Evolutionary conservation across 1,284 basidiomycete genomes (phyloP), one percentile per base, ranked within the genome.

Genomic region (Melampsora americana): DNA sequence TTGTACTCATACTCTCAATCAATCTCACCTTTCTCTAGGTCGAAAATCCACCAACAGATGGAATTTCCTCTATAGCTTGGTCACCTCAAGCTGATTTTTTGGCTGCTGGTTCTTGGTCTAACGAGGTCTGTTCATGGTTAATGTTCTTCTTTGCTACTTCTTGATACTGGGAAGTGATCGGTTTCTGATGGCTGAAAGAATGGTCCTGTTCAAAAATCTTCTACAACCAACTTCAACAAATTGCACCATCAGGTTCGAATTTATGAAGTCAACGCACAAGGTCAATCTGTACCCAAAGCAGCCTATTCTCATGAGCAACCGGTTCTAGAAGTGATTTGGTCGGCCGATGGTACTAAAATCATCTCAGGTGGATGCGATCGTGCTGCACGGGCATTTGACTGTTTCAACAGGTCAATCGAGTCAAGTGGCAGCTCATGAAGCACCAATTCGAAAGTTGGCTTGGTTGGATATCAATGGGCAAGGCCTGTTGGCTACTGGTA

Each of bases 221-320:
- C 88, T 0, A 88, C 87, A 14, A 12, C 89, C 91, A 80, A 89
- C 89, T 78, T 85, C 92, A 1, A 42, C 56, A 42, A 23, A 48
- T 48, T 30, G 46, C 39, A 20, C 18, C 86, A 86, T 5, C 73
- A 86, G 85, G 85, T 87, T n/a, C 83, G 87, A 64, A 82, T 88
- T 69, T 88, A 88, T 81, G 85, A 87, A 79, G 85, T 88, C 77
- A 84, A 84, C 70, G 78, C 80, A 5, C 82, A 83, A 66, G 86
- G 86, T 0, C 85, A 86, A 77, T 85, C 85, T 5, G 88, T 90
- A 80, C 89, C 90, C 23, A 92, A 92, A 83, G 92, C 92, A 0
- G 89, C 90, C 86, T 93, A 92, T 82, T 84, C 85, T 30, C 93
- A 95, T 82, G 89, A 92, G 80, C 91, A 87, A 0, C 92, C 93